These are phyloP conservation scores for Kodamaea hsintzibuensis DNA, from an alignment of 805 yeast species.

Conservation along the genomic window DNA sequence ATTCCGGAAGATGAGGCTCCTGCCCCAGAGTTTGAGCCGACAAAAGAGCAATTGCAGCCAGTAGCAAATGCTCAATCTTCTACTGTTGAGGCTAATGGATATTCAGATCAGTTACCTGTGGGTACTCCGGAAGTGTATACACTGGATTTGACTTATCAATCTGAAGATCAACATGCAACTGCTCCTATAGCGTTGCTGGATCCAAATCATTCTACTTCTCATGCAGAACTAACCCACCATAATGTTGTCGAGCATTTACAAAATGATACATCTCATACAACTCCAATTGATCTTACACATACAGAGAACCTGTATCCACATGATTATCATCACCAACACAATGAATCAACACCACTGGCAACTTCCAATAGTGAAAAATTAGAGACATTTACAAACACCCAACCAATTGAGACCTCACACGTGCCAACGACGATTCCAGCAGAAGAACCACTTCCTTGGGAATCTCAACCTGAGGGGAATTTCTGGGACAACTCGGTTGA, in stretches of 20 bases:
- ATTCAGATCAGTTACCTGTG: not conserved
- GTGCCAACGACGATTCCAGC: not conserved
- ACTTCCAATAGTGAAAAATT: not conserved
- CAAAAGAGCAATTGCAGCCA: conserved; percentile 13
- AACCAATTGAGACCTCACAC: no score
- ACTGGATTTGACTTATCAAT: not conserved
- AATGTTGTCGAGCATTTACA: not conserved
- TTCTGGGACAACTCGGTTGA: conserved; percentile 20
- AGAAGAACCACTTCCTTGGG: not conserved
- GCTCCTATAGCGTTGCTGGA: not conserved
- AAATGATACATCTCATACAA: not conserved
- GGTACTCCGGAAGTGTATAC: not conserved
- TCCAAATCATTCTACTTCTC: not conserved
- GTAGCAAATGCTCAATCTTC: not conserved
- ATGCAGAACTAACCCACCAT: not conserved
- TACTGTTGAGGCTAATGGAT: not conserved
- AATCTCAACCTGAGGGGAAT: not conserved
- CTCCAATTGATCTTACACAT: not conserved
- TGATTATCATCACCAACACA: not conserved
- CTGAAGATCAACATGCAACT: not conserved
- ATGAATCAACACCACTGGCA: not conserved
- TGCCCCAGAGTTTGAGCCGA: conserved; percentile 10
- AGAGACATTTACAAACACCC: not conserved
- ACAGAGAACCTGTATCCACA: not conserved
- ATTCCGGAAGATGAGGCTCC: conserved; percentile 13